These are phyloP conservation scores for Kappamyces sp. DNA, from an alignment of 192 early-diverging fungal genomes.

Conservation along the genomic window DNA sequence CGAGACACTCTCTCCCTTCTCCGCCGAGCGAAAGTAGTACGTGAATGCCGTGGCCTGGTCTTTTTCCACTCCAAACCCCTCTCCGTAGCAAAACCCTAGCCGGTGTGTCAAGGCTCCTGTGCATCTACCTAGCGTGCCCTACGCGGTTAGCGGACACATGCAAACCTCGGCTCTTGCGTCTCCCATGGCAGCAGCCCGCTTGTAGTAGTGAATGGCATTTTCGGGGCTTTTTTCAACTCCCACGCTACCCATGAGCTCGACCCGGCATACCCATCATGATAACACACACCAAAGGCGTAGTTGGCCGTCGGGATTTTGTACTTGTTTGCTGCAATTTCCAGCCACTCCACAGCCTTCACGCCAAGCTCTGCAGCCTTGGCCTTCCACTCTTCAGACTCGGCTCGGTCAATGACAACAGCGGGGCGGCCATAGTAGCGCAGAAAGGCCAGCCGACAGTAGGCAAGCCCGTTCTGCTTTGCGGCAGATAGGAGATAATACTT, in stretches of 20 bases:
- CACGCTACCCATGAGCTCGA: too few relatives aligned
- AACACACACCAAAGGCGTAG: constrained; percentile 74
- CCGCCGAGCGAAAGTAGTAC: constrained; percentile 42
- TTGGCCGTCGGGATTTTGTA: constrained; percentile 55
- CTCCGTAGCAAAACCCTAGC: constrained; percentile 81
- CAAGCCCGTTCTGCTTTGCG: constrained; percentile 53
- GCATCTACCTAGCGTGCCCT: background rate
- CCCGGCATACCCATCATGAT: constrained; percentile 71
- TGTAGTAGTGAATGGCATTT: constrained; percentile 67
- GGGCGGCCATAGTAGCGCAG: constrained; percentile 76
- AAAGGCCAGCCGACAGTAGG: constrained; percentile 65
- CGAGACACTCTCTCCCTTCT: constrained; percentile 41
- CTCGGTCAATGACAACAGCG: constrained; percentile 65
- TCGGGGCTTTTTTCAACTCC: constrained; percentile 55
- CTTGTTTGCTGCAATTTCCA: constrained; percentile 50
- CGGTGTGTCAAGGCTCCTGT: constrained; percentile 30
- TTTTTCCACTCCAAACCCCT: constrained; percentile 71
- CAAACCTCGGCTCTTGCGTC: constrained; percentile 40
- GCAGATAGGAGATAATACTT: constrained; percentile 61
- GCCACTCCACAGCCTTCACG: constrained; percentile 53
- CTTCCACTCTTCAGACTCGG: constrained; percentile 75
- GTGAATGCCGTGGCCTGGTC: constrained; percentile 58
- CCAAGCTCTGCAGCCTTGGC: constrained; percentile 54
- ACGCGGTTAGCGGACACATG: background rate
- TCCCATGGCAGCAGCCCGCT: constrained; percentile 44